phyloP scores from a whole-genome alignment of 2,329 filamentous ascomycete species.

The Aspergillus thermomutatus region DNA sequence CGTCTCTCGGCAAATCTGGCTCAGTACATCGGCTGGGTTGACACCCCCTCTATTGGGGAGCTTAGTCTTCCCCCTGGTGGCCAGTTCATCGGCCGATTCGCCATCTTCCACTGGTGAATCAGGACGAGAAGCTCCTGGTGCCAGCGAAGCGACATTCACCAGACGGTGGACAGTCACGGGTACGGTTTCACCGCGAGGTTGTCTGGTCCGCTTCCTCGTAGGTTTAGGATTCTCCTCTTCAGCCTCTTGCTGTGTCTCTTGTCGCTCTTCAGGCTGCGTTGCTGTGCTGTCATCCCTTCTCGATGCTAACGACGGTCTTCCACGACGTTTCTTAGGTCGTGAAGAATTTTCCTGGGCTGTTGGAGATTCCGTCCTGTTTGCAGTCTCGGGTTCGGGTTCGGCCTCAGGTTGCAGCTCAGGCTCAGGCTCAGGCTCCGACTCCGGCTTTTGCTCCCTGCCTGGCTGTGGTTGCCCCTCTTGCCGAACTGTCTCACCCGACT shows the following conservation, averaged over 20 bases:
- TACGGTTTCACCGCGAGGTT: conserved; percentile 36
- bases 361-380: not conserved
- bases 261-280: conserved; percentile 6
- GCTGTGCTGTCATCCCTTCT: conserved; percentile 5
- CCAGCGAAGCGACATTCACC: conserved; percentile 31
- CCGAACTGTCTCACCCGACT: not conserved
- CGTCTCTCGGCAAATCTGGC: conserved; percentile 50
- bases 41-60: conserved; percentile 43
- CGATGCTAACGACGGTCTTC: conserved; percentile 7
- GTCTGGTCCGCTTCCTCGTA: conserved; percentile 22
- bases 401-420: conserved; percentile 7
- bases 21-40: conserved; percentile 52
- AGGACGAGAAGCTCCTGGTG: conserved; percentile 13
- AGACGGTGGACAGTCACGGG: conserved; percentile 42
- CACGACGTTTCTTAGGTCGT: conserved; percentile 13
- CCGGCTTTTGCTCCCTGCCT: not conserved
- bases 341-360: not conserved
- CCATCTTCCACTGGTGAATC: conserved; percentile 26
- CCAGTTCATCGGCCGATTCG: conserved; percentile 28
- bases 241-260: conserved; percentile 7
- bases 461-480: not conserved
- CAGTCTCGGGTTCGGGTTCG: conserved; percentile 5
- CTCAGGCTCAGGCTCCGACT: conserved; percentile 10
- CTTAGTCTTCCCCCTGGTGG: conserved; percentile 31
- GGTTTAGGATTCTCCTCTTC: conserved; percentile 10